These are phyloP conservation scores for Hanseniaspora valbyensis DNA, from an alignment of 805 yeast genomes.

Conservation along the genomic window DNA sequence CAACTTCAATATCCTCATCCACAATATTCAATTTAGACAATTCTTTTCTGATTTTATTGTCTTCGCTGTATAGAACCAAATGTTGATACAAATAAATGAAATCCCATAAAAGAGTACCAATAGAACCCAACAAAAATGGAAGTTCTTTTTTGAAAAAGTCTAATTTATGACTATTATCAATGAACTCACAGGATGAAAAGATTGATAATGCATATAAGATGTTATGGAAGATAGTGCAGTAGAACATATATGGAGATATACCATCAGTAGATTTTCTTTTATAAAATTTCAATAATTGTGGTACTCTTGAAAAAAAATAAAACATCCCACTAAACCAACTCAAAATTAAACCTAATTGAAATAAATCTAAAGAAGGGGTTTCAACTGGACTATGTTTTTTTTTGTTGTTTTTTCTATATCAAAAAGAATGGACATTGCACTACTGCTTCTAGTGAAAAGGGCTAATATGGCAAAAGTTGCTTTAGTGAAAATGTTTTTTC, in stretches of 20 bases:
- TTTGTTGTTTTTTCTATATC: conserved; percentile 2
- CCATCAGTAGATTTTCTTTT: conserved; percentile 76
- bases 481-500: conserved; percentile 3
- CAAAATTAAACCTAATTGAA: conserved; percentile 24
- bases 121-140: conserved; percentile 74
- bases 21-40: conserved; percentile 11
- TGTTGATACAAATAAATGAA: conserved; percentile 54
- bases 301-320: conserved; percentile 69
- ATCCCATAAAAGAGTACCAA: conserved; percentile 78
- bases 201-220: conserved; percentile 66
- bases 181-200: conserved; percentile 48
- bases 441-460: conserved; percentile 15
- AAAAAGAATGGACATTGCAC: conserved; percentile 20
- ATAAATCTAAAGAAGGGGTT: background rate
- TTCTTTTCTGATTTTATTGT: conserved; percentile 23
- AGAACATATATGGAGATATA: conserved; percentile 66
- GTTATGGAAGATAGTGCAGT: conserved; percentile 70
- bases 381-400: background rate
- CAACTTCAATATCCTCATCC: conserved; percentile 13
- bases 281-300: conserved; percentile 72
- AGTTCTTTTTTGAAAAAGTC: conserved; percentile 55
- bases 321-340: conserved; percentile 70
- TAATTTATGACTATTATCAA: conserved; percentile 29
- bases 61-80: conserved; percentile 28
- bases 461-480: conserved; percentile 2